phyloP scores from a whole-genome alignment of 805 yeast genomes.

The Kazachstania psychrophila region DNA sequence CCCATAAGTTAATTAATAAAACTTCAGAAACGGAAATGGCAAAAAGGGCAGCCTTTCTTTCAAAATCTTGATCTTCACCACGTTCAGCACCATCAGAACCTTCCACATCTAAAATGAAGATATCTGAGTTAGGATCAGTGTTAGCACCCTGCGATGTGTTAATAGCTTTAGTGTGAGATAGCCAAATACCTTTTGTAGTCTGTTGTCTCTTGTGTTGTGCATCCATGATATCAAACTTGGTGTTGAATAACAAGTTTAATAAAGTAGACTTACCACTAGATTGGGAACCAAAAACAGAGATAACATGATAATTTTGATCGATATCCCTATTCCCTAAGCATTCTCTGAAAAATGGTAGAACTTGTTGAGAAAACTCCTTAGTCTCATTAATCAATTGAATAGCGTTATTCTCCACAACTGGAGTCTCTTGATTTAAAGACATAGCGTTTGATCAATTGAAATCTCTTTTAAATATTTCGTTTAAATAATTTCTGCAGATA shows the following conservation, averaged over 20 bases:
- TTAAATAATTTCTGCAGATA: too few species aligned
- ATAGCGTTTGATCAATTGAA: too few species aligned
- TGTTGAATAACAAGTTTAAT: conserved; percentile 75
- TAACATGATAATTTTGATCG: conserved; percentile 76
- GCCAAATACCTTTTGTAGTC: conserved; percentile 81
- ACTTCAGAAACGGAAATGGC: conserved; percentile 89
- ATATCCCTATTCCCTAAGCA: conserved; percentile 28
- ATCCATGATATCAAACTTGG: conserved; percentile 89
- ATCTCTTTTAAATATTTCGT: too few species aligned
- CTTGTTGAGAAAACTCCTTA: conserved; percentile 35
- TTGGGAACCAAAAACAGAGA: conserved; percentile 95
- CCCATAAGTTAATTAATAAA: conserved; percentile 90
- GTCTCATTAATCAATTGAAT: conserved; percentile 47
- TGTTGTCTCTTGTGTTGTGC: conserved; percentile 69
- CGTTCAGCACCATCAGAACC: conserved; percentile 98
- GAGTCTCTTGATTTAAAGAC: too few species aligned
- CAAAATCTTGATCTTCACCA: conserved; percentile 98
- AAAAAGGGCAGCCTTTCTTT: conserved; percentile 89
- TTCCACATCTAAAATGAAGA: conserved; percentile 92
- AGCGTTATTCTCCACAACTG: conserved; percentile 19
- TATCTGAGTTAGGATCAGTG: conserved; percentile 24
- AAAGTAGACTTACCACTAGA: conserved; percentile 94
- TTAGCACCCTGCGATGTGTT: conserved; percentile 16
- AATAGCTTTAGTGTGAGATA: conserved; percentile 46
- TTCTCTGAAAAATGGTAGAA: conserved; percentile 17